Base-by-base conservation (phyloP, 345 rosid species). In the Salix viminalis region DNA sequence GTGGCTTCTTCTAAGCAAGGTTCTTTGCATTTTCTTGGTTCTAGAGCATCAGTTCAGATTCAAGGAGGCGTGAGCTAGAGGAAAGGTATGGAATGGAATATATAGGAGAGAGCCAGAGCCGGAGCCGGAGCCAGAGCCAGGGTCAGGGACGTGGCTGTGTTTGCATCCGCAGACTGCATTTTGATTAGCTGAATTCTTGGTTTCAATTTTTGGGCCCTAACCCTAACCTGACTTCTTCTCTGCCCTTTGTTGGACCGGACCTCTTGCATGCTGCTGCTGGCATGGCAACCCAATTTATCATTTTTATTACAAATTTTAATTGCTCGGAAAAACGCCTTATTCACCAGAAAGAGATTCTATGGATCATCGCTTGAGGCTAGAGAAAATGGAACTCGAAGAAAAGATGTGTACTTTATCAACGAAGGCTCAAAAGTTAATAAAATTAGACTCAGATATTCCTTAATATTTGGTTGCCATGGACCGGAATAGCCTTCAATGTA, bases 1-100 rank as follows among this genome's bases (percentile, higher is more conserved):
- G 34, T 61, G 84, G 34, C 75, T 30, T 62, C 44, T 78, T 44
- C 16, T 44, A 0, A 15, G 13, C 39, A 79, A 56, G 70, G 78
- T 2, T 41, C 44, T 10, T 72, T 69, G 81, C 91, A 88, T 88
- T 66, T 6, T 44, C 50, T 44, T 44, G 50, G 50, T 44, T 44
- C 50, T 44, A 41, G 44, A 10, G 44, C 44, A 41, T 41, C 44
- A 41, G 44, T 41, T 10, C 44, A 41, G 44, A 41, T 41, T 41
- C 44, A 32, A 30, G 60, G 36, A 46, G 56, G 72, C 50, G 14
- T 41, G 39, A 9, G 73, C 14, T 48, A 12, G 64, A 19, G 41
- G 34, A 37, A 6, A 67, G 48, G 19, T 4, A 44, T 41, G n/a
- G 16, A 36, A 46, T 13, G 37, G 58, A 78, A 36, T 16, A 39